Evolutionary conservation across 495 filamentous ascomycete species (phyloP).

Genomic region (Tuber microsphaerosporum): DNA sequence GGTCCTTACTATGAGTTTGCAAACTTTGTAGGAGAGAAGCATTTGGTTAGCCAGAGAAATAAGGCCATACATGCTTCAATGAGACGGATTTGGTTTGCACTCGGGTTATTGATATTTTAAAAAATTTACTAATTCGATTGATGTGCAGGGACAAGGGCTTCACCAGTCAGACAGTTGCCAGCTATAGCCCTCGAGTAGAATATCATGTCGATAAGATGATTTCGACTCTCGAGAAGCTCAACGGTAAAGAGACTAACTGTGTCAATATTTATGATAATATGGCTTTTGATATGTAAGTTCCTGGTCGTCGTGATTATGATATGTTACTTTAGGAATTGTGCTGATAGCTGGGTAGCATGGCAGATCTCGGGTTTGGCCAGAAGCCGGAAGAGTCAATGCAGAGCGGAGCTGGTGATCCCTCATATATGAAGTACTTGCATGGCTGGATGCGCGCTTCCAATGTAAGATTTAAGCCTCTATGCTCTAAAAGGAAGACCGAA

Average conservation of each 20-base stretch:
- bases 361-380: conserved; percentile 29
- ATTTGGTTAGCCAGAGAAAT: conserved; percentile 21
- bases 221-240: conserved; percentile 9
- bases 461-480: not conserved
- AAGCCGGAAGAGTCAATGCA: conserved; percentile 23
- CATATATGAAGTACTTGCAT: conserved; percentile 25
- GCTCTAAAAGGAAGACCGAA: not conserved
- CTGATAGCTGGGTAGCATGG: conserved; percentile 18
- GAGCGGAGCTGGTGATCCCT: conserved; percentile 18
- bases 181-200: conserved; percentile 30
- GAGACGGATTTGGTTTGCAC: conserved; percentile 29
- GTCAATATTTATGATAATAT: conserved; percentile 8
- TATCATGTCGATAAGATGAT: conserved; percentile 26
- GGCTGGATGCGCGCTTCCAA: conserved; percentile 10
- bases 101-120: not conserved
- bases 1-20: conserved; percentile 32
- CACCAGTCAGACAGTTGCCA: conserved; percentile 15
- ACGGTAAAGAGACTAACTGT: conserved; percentile 11
- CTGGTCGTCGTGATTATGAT: not conserved
- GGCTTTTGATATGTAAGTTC: conserved; percentile 31
- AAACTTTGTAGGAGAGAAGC: conserved; percentile 14
- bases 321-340: not conserved
- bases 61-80: conserved; percentile 19
- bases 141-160: conserved; percentile 22
- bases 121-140: not conserved